These are phyloP conservation scores for Sesbania bispinosa DNA, from an alignment of 306 rosid species.

Conservation along the genomic window DNA sequence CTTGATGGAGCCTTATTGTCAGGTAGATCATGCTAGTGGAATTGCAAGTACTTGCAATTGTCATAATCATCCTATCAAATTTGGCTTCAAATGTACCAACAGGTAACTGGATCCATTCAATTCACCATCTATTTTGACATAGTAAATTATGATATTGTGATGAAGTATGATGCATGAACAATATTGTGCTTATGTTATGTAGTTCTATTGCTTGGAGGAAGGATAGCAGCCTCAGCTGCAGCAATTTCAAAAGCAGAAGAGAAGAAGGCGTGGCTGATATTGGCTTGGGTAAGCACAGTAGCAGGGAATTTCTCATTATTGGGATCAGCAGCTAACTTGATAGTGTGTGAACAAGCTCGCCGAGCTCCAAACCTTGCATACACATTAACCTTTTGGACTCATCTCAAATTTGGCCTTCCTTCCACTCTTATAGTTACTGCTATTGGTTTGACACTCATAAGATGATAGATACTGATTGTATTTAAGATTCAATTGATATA, in stretches of 20 bases:
- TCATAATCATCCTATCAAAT: constrained; percentile 70
- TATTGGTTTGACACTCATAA: constrained; percentile 70
- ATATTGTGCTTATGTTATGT: not conserved
- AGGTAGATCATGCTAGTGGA: constrained; percentile 52
- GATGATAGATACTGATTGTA: no score
- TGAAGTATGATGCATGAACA: no score
- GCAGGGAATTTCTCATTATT: constrained; percentile 77
- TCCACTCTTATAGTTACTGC: constrained; percentile 75
- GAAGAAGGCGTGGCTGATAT: constrained; percentile 77
- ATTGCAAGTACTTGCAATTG: constrained; percentile 63
- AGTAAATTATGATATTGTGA: no score
- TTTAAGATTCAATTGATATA: no score
- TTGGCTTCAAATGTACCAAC: constrained; percentile 96
- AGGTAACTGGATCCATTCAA: constrained; percentile 41
- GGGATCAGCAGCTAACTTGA: constrained; percentile 92
- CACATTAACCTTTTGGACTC: constrained; percentile 77
- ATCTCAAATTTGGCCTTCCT: constrained; percentile 82
- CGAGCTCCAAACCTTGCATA: constrained; percentile 54
- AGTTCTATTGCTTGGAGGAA: constrained; percentile 85
- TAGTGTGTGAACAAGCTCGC: constrained; percentile 93
- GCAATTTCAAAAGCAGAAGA: constrained; percentile 51
- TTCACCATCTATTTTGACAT: not conserved
- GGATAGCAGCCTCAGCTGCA: constrained; percentile 77
- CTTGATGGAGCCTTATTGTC: constrained; percentile 66
- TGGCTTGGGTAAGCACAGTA: constrained; percentile 87